Conservation (phyloP, 768 basidiomycete genomes). For the Podaxis pistillaris region DNA sequence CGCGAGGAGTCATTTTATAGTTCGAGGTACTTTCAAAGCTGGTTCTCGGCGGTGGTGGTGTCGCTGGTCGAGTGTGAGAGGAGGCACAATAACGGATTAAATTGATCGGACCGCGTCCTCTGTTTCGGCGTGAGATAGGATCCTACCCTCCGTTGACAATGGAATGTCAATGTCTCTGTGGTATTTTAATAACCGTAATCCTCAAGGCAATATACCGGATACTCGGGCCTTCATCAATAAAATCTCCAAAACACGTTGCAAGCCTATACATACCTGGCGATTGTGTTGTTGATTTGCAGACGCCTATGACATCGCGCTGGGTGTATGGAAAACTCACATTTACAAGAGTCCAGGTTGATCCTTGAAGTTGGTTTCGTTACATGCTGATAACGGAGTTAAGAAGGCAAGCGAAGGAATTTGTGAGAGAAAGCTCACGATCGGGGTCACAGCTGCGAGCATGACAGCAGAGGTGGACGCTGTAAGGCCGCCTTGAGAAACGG, state of each 20-base stretch:
- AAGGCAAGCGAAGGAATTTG: background rate
- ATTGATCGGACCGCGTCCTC: constrained; percentile 10
- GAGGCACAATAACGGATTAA: background rate
- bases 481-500: background rate
- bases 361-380: background rate
- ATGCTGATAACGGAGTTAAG: constrained; percentile 14
- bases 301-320: background rate
- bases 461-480: background rate
- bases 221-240: background rate
- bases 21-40: no score
- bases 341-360: background rate
- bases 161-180: background rate
- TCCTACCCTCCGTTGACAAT: constrained; percentile 14
- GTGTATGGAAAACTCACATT: no score
- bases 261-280: background rate
- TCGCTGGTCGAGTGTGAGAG: constrained; percentile 1
- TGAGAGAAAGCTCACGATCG: constrained; percentile 8
- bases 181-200: background rate
- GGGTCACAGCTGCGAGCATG: background rate
- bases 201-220: background rate
- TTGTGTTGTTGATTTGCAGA: background rate
- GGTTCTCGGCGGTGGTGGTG: background rate
- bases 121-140: constrained; percentile 12
- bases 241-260: background rate
- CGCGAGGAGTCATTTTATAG: background rate